Conservation (phyloP, 2,329 filamentous ascomycete species). For the Colletotrichum lentis region DNA sequence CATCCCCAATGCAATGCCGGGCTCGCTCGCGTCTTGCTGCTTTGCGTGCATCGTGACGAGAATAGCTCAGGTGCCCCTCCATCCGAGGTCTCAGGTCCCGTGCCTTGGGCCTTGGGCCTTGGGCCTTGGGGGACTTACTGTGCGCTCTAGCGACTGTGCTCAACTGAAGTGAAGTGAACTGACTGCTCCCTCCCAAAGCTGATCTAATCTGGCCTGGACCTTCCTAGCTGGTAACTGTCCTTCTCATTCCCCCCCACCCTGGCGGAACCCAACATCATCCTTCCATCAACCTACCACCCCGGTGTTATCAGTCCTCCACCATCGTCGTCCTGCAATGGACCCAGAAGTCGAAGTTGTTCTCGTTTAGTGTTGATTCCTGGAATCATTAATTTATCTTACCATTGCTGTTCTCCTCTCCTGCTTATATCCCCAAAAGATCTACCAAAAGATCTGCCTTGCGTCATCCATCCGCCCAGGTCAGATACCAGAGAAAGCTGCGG, state of each 20-base stretch:
- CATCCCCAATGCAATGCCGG: conserved; percentile 1
- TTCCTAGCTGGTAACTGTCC: conserved; percentile 17
- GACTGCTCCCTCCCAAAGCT: not conserved
- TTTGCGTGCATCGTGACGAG: not conserved
- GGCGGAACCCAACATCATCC: conserved; percentile 14
- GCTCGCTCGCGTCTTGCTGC: not conserved
- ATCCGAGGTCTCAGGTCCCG: not conserved
- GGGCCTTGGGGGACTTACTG: not conserved
- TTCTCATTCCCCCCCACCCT: not conserved
- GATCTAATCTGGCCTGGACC: conserved; percentile 17
- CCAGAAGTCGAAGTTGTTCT: not conserved
- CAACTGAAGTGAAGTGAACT: not conserved
- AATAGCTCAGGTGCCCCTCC: not conserved
- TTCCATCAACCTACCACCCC: conserved; percentile 19
- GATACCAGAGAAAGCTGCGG: conserved; percentile 28
- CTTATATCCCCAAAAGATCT: conserved; percentile 21
- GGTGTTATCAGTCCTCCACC: not conserved
- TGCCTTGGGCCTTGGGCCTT: not conserved
- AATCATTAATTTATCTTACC: not conserved
- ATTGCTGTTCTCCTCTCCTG: not conserved
- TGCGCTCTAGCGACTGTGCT: conserved; percentile 5
- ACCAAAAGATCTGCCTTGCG: conserved; percentile 27
- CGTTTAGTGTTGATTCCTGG: conserved; percentile 1
- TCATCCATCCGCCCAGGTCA: conserved; percentile 22
- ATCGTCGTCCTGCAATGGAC: conserved; percentile 25